Conservation (phyloP, 2,329 filamentous ascomycete genomes). For the Pestalotiopsis sp. region DNA sequence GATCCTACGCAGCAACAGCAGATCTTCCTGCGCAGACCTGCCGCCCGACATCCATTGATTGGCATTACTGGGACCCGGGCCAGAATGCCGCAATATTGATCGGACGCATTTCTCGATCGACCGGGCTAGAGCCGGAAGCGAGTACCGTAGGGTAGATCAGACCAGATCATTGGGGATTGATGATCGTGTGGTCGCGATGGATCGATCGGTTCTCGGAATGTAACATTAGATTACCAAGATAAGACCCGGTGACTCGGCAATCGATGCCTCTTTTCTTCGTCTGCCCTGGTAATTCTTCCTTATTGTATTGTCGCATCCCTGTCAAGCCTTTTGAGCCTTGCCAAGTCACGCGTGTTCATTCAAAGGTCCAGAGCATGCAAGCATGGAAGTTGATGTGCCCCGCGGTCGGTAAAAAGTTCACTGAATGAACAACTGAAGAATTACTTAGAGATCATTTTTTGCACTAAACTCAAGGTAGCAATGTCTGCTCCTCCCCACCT, state of each 20-base stretch:
- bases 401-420: too few species aligned
- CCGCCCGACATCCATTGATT: too few species aligned
- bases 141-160: not conserved
- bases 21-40: too few species aligned
- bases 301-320: not conserved
- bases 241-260: not conserved
- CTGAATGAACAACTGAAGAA: too few species aligned
- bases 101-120: not conserved
- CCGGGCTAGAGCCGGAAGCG: not conserved
- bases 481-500: not conserved
- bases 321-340: not conserved
- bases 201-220: not conserved
- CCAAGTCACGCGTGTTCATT: not conserved
- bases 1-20: too few species aligned
- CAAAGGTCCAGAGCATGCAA: too few species aligned
- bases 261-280: not conserved
- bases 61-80: not conserved
- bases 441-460: not conserved
- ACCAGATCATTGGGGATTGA: not conserved
- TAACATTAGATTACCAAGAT: not conserved
- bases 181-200: not conserved
- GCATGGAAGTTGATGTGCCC: too few species aligned
- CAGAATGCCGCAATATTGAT: not conserved
- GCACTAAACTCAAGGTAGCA: not conserved
- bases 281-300: not conserved